These are phyloP conservation scores for Arthrinium phaeospermum DNA, from an alignment of 2,329 filamentous ascomycete genomes.

Conservation along the genomic window DNA sequence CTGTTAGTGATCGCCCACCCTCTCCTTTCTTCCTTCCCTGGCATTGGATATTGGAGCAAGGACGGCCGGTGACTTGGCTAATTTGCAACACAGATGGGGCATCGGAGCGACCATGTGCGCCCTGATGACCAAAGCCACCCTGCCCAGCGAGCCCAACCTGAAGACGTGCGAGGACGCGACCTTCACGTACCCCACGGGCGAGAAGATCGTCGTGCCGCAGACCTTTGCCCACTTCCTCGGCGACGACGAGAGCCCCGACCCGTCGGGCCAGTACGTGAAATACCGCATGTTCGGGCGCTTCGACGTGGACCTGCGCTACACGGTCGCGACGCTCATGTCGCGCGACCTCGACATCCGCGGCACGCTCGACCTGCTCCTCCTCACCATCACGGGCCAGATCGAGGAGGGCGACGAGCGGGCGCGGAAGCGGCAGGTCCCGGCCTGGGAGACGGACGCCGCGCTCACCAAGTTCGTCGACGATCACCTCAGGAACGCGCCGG, in stretches of 20 bases:
- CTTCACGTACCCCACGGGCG: neutral
- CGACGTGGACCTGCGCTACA: neutral
- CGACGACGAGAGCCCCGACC: neutral
- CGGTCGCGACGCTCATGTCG: neutral
- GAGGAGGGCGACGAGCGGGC: neutral
- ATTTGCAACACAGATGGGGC: neutral
- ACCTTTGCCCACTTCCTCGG: neutral
- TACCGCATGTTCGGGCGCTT: neutral
- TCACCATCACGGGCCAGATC: neutral
- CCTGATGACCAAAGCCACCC: neutral
- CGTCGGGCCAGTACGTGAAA: neutral
- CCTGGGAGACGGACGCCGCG: neutral
- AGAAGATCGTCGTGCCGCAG: neutral
- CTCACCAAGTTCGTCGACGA: neutral
- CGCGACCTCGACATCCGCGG: neutral
- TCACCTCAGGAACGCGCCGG: neutral
- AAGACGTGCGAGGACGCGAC: neutral
- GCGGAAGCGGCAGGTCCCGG: neutral
- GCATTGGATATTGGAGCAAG: neutral
- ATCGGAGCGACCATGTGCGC: neutral
- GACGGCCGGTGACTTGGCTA: neutral
- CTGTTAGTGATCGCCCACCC: neutral
- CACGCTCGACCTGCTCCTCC: neutral
- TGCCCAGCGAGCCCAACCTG: neutral
- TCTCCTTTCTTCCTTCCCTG: neutral